Percentiles rank a stretch among this genome's conserved stretches.
Evolutionary conservation across 495 filamentous ascomycete species (phyloP).

Genomic region (Poronia punctata): DNA sequence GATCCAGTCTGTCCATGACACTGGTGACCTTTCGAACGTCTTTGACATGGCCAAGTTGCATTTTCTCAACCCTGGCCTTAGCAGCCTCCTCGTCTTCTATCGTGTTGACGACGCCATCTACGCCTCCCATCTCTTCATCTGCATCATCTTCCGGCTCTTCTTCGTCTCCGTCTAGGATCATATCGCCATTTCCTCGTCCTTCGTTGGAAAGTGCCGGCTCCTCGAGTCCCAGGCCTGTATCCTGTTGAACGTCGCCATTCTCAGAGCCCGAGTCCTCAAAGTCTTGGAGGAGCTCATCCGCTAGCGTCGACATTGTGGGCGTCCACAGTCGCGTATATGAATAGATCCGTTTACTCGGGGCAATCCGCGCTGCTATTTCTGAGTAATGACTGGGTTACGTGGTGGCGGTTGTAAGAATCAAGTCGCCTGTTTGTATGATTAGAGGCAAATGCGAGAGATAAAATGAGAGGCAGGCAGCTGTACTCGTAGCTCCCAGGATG

Average conservation of each 20-base stretch:
- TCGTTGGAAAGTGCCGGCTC: constrained; percentile 16
- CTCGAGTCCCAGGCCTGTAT: constrained; percentile 31
- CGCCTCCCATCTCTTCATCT: constrained; percentile 50
- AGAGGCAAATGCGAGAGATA: too few species aligned
- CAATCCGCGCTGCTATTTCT: too few species aligned
- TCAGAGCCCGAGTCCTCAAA: constrained; percentile 72
- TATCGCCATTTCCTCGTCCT: constrained; percentile 26
- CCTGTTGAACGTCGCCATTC: constrained; percentile 47
- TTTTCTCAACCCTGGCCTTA: constrained; percentile 70
- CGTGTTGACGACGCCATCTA: constrained; percentile 31
- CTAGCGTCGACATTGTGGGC: constrained; percentile 70
- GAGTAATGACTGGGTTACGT: too few species aligned
- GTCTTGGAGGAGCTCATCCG: constrained; percentile 79
- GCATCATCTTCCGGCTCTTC: constrained; percentile 44
- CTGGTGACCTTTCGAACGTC: constrained; percentile 70
- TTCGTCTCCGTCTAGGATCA: constrained; percentile 39
- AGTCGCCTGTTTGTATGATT: too few species aligned
- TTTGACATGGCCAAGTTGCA: constrained; percentile 61
- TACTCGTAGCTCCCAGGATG: too few species aligned
- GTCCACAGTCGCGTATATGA: too few species aligned
- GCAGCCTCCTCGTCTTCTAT: constrained; percentile 60
- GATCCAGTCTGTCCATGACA: constrained; percentile 69
- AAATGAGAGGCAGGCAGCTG: too few species aligned
- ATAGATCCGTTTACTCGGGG: too few species aligned
- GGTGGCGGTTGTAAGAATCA: too few species aligned